Base-by-base conservation (phyloP, 768 basidiomycete genomes). In the Auricularia sp. region DNA sequence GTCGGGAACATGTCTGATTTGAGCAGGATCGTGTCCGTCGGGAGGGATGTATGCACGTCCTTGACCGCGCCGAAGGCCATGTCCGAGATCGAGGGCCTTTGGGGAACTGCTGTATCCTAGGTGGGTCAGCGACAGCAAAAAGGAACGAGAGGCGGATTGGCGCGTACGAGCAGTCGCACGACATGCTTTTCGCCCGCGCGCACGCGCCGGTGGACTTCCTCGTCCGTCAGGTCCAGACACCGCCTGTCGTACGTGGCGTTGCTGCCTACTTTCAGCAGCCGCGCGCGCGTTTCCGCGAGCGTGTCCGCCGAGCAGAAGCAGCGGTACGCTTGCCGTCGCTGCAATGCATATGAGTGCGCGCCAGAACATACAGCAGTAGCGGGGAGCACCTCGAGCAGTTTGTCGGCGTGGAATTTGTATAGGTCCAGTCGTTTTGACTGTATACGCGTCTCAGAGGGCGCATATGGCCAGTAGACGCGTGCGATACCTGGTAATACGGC, bases 1-100 rank as follows among this genome's bases (percentile, higher is more conserved):
- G 96, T 98, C 4, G 97, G 97, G 72, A 90, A 96, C 1, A 84
- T 78, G 72, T 99, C 97, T 1, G 90, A 87, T 74, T 99, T 98
- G 66, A 98, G 79, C 3, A 98, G 77, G 56, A 98, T 84, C 29
- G 94, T 93, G 72, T 99, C 97, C 2, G 93, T 95, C 1, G 87
- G 85, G 3, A 91, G 74, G 1, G 89, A 92, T 11, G 83, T 83
- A 69, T 89, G 88, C 0, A 88, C 86, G 72, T 91, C 91, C 66
- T 80, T 84, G 43, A 90, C 72, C 34, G 77, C 72, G 1, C 90
- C 90, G 71, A 94, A 96, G 6, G 96, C 83, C 18, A 95, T 73
- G 69, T 96, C 93, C 1, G 72, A 68, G 0, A 84, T 79, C 4
- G 81, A 72, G 2, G 78, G 74, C 62, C 85, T 80, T 1, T 71